Evolutionary conservation across 768 basidiomycete species (phyloP), one percentile per base, ranked within the genome.

Genomic region (Termitomyces sp.): DNA sequence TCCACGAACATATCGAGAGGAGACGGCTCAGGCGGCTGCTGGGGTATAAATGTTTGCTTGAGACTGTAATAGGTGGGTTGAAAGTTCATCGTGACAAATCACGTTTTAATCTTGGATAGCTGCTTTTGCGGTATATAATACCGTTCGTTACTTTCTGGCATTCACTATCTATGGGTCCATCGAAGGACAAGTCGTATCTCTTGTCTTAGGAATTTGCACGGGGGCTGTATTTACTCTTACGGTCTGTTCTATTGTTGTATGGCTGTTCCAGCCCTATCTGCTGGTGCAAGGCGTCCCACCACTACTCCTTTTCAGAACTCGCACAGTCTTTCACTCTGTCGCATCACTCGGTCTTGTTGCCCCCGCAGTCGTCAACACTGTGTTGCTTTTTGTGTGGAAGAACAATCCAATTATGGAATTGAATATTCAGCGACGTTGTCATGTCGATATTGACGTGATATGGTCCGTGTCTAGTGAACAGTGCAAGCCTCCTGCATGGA

Each of bases 91-190:
- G n/a, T 45, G 18, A 43, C 33, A 13, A 10, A 28, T 47, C 41
- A 33, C 38, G 38, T 48, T 41, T 38, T 40, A 18, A 36, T 38
- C 18, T 28, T 52, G n/a, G 52, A 14, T 55, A 88, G 86, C 72
- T 59, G 67, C 66, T 30, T 91, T 87, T 85, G 78, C 82, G 28
- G 66, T 74, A 8, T 90, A 87, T 67, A 85, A 79, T 59, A 75
- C 80, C 6, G 67, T 83, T 53, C 84, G 88, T 45, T 92, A 90
- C 66, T 85, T 79, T 63, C 63, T 89, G 11, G 83, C 86, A 3
- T 86, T 79, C 62, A 72, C 71, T 10, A 62, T 71, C 18, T 80
- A 79, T 66, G 60, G 70, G 2, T 73, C 77, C 6, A 56, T 59
- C 16, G 66, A 64, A 22, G 80, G 82, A 40, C 79, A 80, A 59